Evolutionary conservation across 345 rosid species (phyloP), one percentile per base, ranked within the genome.

Genomic region (Erysimum cheiranthoides): DNA sequence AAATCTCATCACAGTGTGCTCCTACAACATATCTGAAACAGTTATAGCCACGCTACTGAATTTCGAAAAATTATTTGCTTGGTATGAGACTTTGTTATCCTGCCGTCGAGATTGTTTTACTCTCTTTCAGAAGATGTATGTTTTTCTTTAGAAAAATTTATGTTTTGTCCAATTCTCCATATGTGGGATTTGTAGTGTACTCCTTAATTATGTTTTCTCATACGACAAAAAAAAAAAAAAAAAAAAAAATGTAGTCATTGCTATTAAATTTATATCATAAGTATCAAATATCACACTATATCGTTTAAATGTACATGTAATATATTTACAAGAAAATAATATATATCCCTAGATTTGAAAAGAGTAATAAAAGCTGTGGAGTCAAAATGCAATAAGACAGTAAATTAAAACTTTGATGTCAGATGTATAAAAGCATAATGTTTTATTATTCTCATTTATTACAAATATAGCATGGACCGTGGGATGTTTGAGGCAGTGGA

Each of bases 401-500:
- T 38, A 14, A 38, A 60, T 32, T 49, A 52, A 14, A 40, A 68
- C 1, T 17, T 67, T 58, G 21, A 68, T 68, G 78, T 74, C 60
- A 60, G 53, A 67, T 75, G 54, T 30, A 58, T 35, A 40, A 40
- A 56, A 66, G 35, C 52, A 74, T 67, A 74, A 53, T 58, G 78
- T 58, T 58, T 58, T 36, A 59, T 49, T 31, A 59, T 49, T 75
- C 73, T 75, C 73, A 72, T 66, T 65, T 31, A 66, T 10, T 72
- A 78, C 68, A 72, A 72, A 75, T 31, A 66, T 65, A 78, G 73
- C 39, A 78, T 50, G 57, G 73, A 78, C 75, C 75, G 45, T 76
- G 80, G 70, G 80, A 56, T 77, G 80, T 77, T 68, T 63, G 66
- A 77, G 80, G 79, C 75, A 42, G 70, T 70, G 80, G 56, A 71